Base-by-base conservation (phyloP, 495 filamentous ascomycete species). In the Penicillium ochrochloron region DNA sequence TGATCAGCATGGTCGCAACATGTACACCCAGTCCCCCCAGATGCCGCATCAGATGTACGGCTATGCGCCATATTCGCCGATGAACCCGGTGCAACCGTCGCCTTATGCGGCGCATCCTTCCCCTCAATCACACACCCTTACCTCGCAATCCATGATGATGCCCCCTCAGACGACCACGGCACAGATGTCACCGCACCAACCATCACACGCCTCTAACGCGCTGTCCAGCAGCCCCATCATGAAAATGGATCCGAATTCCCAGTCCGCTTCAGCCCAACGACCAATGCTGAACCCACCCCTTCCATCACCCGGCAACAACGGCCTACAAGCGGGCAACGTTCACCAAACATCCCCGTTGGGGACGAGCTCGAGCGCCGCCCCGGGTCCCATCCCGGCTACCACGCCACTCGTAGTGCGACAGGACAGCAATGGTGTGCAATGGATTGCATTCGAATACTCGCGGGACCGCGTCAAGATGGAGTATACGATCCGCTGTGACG, bases 381-480 rank as follows among this genome's bases (percentile, higher is more conserved):
- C 95, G n/a, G 95, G 95, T 12, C 95, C 95, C 1, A 99, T 99
- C 73, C 95, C 95, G n/a, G 95, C 95, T 1, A 99, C 95, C 14
- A 98, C 95, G 0, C 95, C 95, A 0, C 80, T 97, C 5, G 94
- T 99, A 8, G 95, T 98, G 41, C 84, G 94, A 63, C 94, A 98
- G 75, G 95, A 98, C 70, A 90, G 91, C 70, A 97, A 97, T 66
- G 95, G 95, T 17, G 95, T 98, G 12, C 95, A 99, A 73, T 98
- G 95, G 95, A 99, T 99, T 66, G 92, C 93, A 3, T 99, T 99
- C 62, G 95, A 99, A 72, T 99, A 99, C 75, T 98, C 96, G 17
- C 88, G 95, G 29, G 95, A 99, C 74, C 85, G 95, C 33, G 93
- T 99, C 66, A 99, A 99, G 86, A 97, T 97, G 93, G 95, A 97